Evolutionary conservation across 176 grass and related monocot species (phyloP), one percentile per base, ranked within the genome.

Genomic region (Tillandsia fasciculata): DNA sequence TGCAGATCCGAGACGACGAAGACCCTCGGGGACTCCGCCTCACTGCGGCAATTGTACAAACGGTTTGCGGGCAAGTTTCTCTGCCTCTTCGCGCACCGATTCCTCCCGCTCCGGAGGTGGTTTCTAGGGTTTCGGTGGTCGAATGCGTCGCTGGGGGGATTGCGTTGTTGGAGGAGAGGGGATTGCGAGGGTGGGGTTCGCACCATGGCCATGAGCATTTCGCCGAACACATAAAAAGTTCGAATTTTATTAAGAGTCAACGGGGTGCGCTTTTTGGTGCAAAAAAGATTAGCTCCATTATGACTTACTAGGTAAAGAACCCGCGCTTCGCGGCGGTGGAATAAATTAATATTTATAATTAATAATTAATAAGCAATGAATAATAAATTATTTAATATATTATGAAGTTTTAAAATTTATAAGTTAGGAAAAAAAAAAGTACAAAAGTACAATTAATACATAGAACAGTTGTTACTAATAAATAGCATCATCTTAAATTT

Each of bases 1-100:
- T 97, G 89, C 70, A 97, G 74, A 77, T 92, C 93, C 15, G 93
- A 97, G 1, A 97, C 86, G 20, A 92, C 93, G 74, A 92, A 92
- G 26, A 97, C 83, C 70, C 89, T 86, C 52, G 73, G 71, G 28
- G 53, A 73, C 11, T 58, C 76, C 33, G 17, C 23, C n/a, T 76
- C 76, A 50, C 20, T 66, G 50, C 26, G 82, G 59, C 71, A 72
- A 70, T 70, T 23, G 3, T 49, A 71, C 82, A 70, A 84, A 79
- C 76, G 14, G 64, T 22, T 76, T 28, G 53, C 48, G n/a, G 76
- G 82, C 65, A 79, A 53, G n/a, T 22, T 66, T 63, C 17, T 26
- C 63, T 71, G 76, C 66, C 76, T 79, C 13, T 26, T 29, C 10
- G 10, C 33, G 13, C 54, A 59, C 10, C 17, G 15, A 27, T 23